Evolutionary conservation across 1,284 basidiomycete genomes (phyloP).

Genomic region (Marasmius fiardii): DNA sequence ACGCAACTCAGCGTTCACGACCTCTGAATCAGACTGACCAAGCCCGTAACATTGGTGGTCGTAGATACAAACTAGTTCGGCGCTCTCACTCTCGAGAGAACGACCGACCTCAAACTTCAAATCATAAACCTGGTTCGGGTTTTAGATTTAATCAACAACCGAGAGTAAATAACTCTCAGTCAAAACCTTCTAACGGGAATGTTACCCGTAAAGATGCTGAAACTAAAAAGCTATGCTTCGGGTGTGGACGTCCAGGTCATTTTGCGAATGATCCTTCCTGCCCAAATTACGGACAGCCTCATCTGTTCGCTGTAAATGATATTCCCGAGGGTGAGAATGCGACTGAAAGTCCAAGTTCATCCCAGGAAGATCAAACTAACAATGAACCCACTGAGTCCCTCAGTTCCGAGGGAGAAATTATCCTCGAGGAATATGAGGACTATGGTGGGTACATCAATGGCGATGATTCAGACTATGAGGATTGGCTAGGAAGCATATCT

Average conservation of each 20-base stretch:
- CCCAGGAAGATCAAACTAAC: neutral
- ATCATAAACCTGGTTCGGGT: neutral
- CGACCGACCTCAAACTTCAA: neutral
- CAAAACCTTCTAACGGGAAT: neutral
- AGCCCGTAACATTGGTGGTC: neutral
- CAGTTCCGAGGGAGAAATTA: neutral
- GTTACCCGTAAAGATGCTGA: neutral
- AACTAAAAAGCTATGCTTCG: neutral
- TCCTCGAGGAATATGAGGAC: conserved; percentile 2
- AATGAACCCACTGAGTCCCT: neutral
- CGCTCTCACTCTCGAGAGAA: neutral
- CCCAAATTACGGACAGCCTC: neutral
- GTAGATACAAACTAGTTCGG: neutral
- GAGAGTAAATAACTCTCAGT: neutral
- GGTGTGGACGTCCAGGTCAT: neutral
- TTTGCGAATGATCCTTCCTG: neutral
- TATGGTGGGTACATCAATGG: neutral
- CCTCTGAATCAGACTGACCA: neutral
- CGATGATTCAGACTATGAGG: neutral
- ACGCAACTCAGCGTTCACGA: neutral
- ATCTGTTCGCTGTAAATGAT: neutral
- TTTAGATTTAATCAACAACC: neutral
- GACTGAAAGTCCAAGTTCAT: neutral
- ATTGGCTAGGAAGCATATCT: neutral
- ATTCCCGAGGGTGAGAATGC: neutral